Evolutionary conservation across 495 filamentous ascomycete species (phyloP).

Genomic region (Penicillium fimorum): DNA sequence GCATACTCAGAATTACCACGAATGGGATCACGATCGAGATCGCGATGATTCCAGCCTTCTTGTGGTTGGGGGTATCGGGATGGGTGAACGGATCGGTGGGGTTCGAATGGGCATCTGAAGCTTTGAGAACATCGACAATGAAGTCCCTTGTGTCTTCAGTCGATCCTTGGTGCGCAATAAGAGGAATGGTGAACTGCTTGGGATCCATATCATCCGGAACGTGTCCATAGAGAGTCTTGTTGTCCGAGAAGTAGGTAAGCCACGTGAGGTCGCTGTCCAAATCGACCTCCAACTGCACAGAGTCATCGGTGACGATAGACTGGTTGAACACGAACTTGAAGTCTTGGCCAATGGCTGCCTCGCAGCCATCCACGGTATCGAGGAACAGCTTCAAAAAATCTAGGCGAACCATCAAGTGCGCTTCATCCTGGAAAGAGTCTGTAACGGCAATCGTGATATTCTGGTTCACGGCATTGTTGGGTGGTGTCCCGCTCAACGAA

Average conservation of each 20-base stretch:
- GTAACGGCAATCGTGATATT: conserved; percentile 65
- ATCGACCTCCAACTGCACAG: conserved; percentile 55
- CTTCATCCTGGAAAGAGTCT: conserved; percentile 62
- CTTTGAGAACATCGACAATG: conserved; percentile 46
- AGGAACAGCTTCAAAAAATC: conserved; percentile 51
- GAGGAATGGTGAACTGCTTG: conserved; percentile 42
- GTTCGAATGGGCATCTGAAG: conserved; percentile 17
- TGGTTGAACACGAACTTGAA: conserved; percentile 64
- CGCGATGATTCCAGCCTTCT: conserved; percentile 46
- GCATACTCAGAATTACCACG: conserved; percentile 29
- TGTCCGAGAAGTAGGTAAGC: conserved; percentile 62
- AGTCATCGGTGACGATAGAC: conserved; percentile 49
- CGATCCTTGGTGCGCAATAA: conserved; percentile 51
- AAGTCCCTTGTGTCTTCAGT: conserved; percentile 49
- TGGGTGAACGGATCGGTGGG: conserved; percentile 23
- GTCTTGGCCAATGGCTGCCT: conserved; percentile 59
- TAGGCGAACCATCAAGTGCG: conserved; percentile 63
- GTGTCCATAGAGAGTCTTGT: conserved; percentile 58
- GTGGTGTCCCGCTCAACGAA: conserved; percentile 62
- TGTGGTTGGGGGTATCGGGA: conserved; percentile 21
- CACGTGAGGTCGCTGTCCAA: conserved; percentile 55
- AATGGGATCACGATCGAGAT: conserved; percentile 46
- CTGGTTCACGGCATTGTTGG: conserved; percentile 50
- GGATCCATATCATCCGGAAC: conserved; percentile 53
- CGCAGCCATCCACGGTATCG: conserved; percentile 41